These are phyloP conservation scores for Spencermartinsiella europaea DNA, from an alignment of 805 yeast genomes.

Conservation along the genomic window DNA sequence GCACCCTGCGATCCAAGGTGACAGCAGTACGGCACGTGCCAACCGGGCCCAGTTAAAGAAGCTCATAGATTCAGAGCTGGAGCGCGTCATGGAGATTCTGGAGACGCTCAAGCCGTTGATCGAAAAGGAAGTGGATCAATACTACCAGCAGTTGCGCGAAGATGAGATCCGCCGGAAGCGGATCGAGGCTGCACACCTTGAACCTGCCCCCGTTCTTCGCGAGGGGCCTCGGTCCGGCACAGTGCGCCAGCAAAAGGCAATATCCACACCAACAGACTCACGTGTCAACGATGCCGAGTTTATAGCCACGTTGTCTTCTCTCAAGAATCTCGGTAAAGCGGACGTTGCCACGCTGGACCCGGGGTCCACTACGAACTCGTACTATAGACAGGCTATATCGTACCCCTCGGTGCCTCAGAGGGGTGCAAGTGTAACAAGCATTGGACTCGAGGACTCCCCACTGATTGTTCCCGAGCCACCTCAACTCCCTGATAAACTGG, in stretches of 20 bases:
- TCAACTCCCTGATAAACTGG: not conserved
- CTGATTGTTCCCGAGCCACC: not conserved
- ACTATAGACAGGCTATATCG: not conserved
- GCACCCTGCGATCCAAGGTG: slow-evolving; percentile 41
- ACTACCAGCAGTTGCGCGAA: not conserved
- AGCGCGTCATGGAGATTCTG: slow-evolving; percentile 24
- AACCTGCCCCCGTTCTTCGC: not conserved
- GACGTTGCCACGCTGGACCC: not conserved
- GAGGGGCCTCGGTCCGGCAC: not conserved
- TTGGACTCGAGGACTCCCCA: not conserved
- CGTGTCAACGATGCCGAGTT: not conserved
- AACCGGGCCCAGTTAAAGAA: slow-evolving; percentile 17
- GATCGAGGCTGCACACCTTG: not conserved
- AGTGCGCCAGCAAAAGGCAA: not conserved
- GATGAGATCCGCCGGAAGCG: not conserved
- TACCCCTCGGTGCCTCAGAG: slow-evolving; percentile 2
- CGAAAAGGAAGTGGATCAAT: slow-evolving; percentile 8
- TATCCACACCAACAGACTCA: no score
- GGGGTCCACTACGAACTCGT: not conserved
- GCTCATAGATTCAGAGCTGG: slow-evolving; percentile 22
- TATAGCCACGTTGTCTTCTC: not conserved
- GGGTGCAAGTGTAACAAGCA: not conserved
- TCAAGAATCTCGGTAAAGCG: slow-evolving; percentile 1
- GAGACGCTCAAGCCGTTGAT: slow-evolving; percentile 22
- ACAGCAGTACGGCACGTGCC: slow-evolving; percentile 4